Evolutionary conservation across 208 protist genomes (phyloP), one percentile per base, ranked within the genome.

Genomic region (Vickermania spadyakhi): DNA sequence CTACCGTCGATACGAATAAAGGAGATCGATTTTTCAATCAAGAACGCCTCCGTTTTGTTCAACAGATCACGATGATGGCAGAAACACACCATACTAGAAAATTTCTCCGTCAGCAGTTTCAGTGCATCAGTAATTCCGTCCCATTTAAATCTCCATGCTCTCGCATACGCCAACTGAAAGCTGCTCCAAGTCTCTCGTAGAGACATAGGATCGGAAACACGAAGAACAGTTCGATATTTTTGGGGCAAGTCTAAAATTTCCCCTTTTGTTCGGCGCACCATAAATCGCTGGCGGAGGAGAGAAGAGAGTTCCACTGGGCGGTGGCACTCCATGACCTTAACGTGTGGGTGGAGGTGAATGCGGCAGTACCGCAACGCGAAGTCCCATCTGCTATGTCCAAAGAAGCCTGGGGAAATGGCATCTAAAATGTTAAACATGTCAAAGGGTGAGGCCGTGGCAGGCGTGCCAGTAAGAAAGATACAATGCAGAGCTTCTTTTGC

Each of bases 361-460:
- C 64, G 61, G 67, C 78, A 85, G 70, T 89, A 93, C 23, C 75
- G 78, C 42, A 90, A 29, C 1, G 82, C 82, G 60, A 93, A 90
- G 14, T 93, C 72, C 67, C 64, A 85, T 21, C 82, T 69, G 5
- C 64, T 75, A 0, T 49, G 1, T 22, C 82, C 86, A 27, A 93
- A 58, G 42, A 82, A 28, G n/a, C 80, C 81, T 31, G 75, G 70
- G 2, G 53, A 62, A 18, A 93, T 49, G 25, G 67, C 79, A 64
- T 90, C 79, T 3, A 90, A 42, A 62, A 90, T 81, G 58, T 88
- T 89, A 66, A 70, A 93, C 62, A 93, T 70, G 60, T 86, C 81
- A 68, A 93, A 93, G 1, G 83, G 79, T 1, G 70, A 72, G 22
- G 67, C 57, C 7, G 78, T 64, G 2, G 79, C 72, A 2, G 86